These are phyloP conservation scores for Aspergillus nidulans DNA, from an alignment of 495 filamentous ascomycete genomes.

Conservation along the genomic window DNA sequence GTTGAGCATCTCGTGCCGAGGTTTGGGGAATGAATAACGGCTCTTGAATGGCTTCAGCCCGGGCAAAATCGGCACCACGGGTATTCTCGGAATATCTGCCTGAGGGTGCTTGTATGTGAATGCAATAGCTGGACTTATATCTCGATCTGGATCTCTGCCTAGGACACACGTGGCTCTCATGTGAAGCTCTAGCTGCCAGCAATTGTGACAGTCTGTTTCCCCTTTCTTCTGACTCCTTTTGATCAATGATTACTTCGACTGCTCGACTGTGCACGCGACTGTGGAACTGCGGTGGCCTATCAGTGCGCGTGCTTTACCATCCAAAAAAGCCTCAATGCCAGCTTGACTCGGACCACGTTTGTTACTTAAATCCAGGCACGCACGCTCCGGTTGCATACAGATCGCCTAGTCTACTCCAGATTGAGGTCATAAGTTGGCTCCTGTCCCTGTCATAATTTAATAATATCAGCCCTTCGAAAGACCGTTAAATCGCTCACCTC, in stretches of 20 bases:
- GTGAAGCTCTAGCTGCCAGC: neutral
- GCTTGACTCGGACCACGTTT: slow-evolving; percentile 10
- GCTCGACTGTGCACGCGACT: slow-evolving; percentile 4
- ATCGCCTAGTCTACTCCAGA: neutral
- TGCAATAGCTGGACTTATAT: neutral
- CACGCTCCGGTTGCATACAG: neutral
- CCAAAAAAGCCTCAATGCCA: slow-evolving; percentile 8
- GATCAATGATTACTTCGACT: neutral
- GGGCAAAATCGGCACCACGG: slow-evolving; percentile 6
- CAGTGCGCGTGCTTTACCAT: neutral
- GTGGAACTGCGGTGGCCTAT: slow-evolving; percentile 5
- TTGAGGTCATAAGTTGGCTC: neutral
- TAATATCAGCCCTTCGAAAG: neutral
- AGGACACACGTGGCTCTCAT: neutral
- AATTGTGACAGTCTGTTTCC: neutral
- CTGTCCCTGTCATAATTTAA: neutral
- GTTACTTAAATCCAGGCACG: slow-evolving; percentile 4
- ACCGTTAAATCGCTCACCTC: neutral
- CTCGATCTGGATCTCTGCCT: neutral
- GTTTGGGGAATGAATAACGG: slow-evolving; percentile 4
- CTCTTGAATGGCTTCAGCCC: slow-evolving; percentile 9
- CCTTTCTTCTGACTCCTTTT: neutral
- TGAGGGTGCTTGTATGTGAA: neutral
- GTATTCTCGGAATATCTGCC: neutral
- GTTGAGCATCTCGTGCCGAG: slow-evolving; percentile 5